These are phyloP conservation scores for Conringia planisiliqua DNA, from an alignment of 345 rosid genomes.

Conservation along the genomic window DNA sequence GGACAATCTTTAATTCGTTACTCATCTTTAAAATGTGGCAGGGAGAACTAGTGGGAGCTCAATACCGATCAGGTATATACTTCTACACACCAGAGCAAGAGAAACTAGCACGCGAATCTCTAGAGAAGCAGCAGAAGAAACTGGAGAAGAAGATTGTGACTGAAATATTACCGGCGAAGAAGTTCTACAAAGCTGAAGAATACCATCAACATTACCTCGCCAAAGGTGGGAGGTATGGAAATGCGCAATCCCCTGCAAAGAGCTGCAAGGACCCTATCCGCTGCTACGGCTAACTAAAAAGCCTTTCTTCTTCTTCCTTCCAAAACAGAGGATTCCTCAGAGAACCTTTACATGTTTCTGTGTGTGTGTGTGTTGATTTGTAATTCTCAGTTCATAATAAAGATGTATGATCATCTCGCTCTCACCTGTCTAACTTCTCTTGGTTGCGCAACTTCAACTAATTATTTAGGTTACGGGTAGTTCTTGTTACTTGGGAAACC, in stretches of 20 bases:
- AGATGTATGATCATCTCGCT: neutral
- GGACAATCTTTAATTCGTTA: neutral
- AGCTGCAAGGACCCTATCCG: constrained; percentile 89
- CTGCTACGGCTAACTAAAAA: constrained; percentile 66
- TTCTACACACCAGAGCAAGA: constrained; percentile 79
- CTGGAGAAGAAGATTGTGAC: constrained; percentile 67
- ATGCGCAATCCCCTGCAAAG: constrained; percentile 66
- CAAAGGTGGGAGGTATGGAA: constrained; percentile 85
- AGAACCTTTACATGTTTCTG: neutral
- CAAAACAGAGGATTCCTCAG: neutral
- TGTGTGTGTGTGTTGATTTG: neutral
- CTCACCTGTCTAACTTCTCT: too few species aligned
- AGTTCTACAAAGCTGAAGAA: constrained; percentile 89
- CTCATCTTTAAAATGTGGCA: constrained; percentile 28
- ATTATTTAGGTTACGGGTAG: neutral
- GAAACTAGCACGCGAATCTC: constrained; percentile 59
- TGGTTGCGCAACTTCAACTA: neutral
- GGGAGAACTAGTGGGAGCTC: constrained; percentile 84
- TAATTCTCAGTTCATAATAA: neutral
- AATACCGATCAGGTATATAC: constrained; percentile 85
- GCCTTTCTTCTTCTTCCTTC: neutral
- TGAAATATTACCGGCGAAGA: constrained; percentile 85
- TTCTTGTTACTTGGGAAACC: too few species aligned
- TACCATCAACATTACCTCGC: constrained; percentile 87
- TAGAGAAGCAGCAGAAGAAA: constrained; percentile 55